A percentile compares a stretch with the other conserved stretches of the same genome.
These are phyloP conservation scores for Alternaria metachromatica DNA, from an alignment of 2,329 filamentous ascomycete species.

Conservation along the genomic window DNA sequence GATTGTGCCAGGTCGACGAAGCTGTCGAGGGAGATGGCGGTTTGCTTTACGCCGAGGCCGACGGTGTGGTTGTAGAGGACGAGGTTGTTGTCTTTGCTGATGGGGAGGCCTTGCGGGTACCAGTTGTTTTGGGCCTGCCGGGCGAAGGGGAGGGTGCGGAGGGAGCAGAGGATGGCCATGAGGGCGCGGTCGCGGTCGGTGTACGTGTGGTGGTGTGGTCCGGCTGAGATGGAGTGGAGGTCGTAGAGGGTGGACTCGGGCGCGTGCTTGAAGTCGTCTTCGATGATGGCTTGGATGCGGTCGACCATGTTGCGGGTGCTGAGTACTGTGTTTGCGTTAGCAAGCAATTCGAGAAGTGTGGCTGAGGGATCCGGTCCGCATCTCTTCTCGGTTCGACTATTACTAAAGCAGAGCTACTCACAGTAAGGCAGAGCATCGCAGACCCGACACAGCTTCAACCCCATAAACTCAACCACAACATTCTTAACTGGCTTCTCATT, in stretches of 20 bases:
- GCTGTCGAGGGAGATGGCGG: neutral
- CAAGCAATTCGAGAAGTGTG: too few species aligned
- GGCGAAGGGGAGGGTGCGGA: neutral
- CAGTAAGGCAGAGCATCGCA: slow-evolving; percentile 9
- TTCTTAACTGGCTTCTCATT: neutral
- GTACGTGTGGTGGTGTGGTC: neutral
- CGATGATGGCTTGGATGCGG: slow-evolving; percentile 5
- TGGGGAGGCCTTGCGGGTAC: slow-evolving; percentile 8
- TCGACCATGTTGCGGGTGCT: neutral
- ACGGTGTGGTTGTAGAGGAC: slow-evolving; percentile 1
- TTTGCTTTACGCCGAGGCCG: neutral
- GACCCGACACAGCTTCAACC: slow-evolving; percentile 2
- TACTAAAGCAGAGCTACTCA: neutral
- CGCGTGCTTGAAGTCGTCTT: neutral
- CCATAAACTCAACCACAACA: slow-evolving; percentile 1
- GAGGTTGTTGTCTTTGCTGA: neutral
- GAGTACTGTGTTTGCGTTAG: slow-evolving; percentile 3
- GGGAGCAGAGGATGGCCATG: slow-evolving; percentile 3
- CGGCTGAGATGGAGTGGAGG: neutral
- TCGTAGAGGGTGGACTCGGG: neutral
- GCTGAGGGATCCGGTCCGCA: rapidly evolving
- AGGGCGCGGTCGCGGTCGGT: slow-evolving; percentile 1
- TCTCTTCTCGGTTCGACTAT: neutral
- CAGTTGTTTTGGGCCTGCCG: slow-evolving; percentile 1
- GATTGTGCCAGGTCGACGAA: neutral